These are phyloP conservation scores for Taiozyma sp. DNA, from an alignment of 1,139 yeast species.

Conservation along the genomic window DNA sequence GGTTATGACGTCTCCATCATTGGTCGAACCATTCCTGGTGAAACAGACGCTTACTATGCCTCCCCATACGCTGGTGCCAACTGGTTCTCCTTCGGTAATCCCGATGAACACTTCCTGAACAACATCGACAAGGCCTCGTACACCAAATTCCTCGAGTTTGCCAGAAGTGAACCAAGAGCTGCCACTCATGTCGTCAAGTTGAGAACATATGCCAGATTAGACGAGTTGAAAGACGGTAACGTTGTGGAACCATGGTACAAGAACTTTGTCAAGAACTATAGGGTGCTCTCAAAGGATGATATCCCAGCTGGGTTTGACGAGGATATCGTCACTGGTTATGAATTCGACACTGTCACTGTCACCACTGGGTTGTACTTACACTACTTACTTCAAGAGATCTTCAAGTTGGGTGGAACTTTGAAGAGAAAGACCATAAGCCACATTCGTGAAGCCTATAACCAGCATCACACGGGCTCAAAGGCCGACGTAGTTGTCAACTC, in stretches of 20 bases:
- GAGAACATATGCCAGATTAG: slow-evolving; percentile 42
- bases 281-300: slow-evolving; percentile 28
- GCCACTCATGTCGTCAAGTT: slow-evolving; percentile 48
- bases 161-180: slow-evolving; percentile 40
- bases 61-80: slow-evolving; percentile 81
- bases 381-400: slow-evolving; percentile 23
- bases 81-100: slow-evolving; percentile 54
- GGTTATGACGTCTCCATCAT: slow-evolving; percentile 40
- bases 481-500: slow-evolving; percentile 36
- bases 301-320: slow-evolving; percentile 22
- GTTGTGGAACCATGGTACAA: slow-evolving; percentile 26
- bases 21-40: slow-evolving; percentile 53
- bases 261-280: slow-evolving; percentile 42
- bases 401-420: slow-evolving; percentile 24
- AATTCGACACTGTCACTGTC: slow-evolving; percentile 27
- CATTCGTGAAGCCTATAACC: slow-evolving; percentile 20
- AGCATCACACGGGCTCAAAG: slow-evolving; percentile 15
- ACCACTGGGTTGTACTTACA: slow-evolving; percentile 26
- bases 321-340: slow-evolving; percentile 24
- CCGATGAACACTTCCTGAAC: slow-evolving; percentile 32
- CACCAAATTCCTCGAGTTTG: slow-evolving; percentile 37
- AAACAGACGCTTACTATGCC: slow-evolving; percentile 44
- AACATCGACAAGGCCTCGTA: slow-evolving; percentile 47
- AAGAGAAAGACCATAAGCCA: slow-evolving; percentile 25
- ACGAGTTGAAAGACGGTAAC: slow-evolving; percentile 9